A percentile compares a stretch with the other conserved stretches of the same genome.
phyloP scores from a whole-genome alignment of 2,329 filamentous ascomycete genomes.

The Colletotrichum melonis region DNA sequence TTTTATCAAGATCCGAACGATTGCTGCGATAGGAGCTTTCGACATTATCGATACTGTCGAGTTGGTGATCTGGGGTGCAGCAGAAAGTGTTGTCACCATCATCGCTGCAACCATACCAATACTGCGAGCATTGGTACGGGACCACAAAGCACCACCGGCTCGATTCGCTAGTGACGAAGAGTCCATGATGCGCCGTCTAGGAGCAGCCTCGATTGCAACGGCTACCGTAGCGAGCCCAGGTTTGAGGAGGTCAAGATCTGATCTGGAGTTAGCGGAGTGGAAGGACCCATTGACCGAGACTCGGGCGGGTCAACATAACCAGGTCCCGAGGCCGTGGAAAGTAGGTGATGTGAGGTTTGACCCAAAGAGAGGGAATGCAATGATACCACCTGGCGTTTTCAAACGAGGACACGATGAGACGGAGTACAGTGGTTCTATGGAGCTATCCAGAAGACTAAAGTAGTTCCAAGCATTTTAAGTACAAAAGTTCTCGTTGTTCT shows the following conservation, averaged over 20 bases:
- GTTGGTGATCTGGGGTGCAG: constrained; percentile 44
- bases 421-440: background rate
- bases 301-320: background rate
- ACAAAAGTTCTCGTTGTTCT: background rate
- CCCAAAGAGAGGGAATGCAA: no score
- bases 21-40: constrained; percentile 37
- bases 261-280: constrained; percentile 10
- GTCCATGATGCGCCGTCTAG: constrained; percentile 11
- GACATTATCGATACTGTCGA: constrained; percentile 39
- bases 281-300: background rate
- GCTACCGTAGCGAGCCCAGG: background rate
- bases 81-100: constrained; percentile 44
- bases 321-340: background rate
- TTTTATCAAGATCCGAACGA: constrained; percentile 44
- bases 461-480: background rate
- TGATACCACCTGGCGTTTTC: background rate
- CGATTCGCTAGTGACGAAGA: constrained; percentile 26
- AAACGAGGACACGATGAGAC: no score
- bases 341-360: background rate
- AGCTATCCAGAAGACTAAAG: background rate
- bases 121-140: constrained; percentile 42
- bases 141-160: constrained; percentile 14
- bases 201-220: background rate
- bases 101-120: constrained; percentile 48
- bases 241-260: background rate